phyloP scores from a whole-genome alignment of 208 protist species.

The Porcisia deanei region DNA sequence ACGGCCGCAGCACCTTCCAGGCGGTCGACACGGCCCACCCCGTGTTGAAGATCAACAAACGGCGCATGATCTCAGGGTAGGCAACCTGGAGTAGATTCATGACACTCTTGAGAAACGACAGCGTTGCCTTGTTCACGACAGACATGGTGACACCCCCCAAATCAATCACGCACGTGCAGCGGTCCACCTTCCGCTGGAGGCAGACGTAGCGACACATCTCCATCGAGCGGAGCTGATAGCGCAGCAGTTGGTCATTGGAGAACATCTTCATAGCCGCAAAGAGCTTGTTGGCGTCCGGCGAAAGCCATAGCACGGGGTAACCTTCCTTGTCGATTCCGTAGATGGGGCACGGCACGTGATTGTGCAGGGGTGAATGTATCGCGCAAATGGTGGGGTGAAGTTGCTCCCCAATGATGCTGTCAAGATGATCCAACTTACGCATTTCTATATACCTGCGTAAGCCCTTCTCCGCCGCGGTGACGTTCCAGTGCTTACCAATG shows the following conservation, averaged over 20 bases:
- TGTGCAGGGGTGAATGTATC: constrained; percentile 31
- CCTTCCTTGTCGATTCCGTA: constrained; percentile 71
- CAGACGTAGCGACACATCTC: constrained; percentile 59
- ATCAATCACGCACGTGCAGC: constrained; percentile 79
- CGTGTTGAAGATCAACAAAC: constrained; percentile 77
- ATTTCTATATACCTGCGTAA: constrained; percentile 56
- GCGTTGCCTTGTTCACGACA: constrained; percentile 45
- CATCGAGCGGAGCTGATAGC: constrained; percentile 62
- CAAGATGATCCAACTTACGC: constrained; percentile 43
- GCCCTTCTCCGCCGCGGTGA: constrained; percentile 35
- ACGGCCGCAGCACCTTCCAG: constrained; percentile 76
- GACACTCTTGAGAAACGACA: constrained; percentile 59
- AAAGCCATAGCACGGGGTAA: constrained; percentile 68
- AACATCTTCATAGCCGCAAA: constrained; percentile 43
- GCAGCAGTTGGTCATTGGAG: constrained; percentile 41
- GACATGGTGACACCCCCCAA: constrained; percentile 66
- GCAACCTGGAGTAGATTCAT: constrained; percentile 63
- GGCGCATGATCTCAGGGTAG: constrained; percentile 84
- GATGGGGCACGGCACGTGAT: constrained; percentile 30
- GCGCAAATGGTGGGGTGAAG: constrained; percentile 36
- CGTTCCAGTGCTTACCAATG: constrained; percentile 64
- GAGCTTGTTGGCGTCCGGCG: constrained; percentile 55
- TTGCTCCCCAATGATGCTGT: constrained; percentile 56
- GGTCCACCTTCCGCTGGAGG: constrained; percentile 41
- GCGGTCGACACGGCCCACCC: constrained; percentile 73